Base-by-base conservation (phyloP, 306 rosid genomes). In the Prunus fruticosa region DNA sequence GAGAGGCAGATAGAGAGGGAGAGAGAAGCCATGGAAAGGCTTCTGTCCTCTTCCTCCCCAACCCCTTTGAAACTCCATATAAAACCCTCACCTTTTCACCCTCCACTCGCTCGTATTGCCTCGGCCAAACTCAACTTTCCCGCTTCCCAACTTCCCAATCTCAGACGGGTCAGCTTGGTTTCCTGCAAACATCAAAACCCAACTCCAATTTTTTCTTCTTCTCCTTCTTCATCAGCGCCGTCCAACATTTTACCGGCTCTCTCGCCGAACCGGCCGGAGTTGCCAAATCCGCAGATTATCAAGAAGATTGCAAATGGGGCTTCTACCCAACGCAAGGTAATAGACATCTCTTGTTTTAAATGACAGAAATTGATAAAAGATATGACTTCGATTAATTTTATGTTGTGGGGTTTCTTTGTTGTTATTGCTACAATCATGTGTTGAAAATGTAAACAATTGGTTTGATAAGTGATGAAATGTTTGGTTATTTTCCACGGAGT, bases 1-100 rank as follows among this genome's bases (percentile, higher is more conserved):
- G 73, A 64, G 62, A 74, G 79, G 46, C 84, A 54, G 43, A n/a
- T 22, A 19, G 76, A 58, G 72, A 43, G 58, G 73, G 77, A 77
- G 54, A 69, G 70, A 69, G 85, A 84, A 67, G 87, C 83, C 89
- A 93, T 89, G 98, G 97, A 93, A 77, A 87, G 97, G 92, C 96
- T 93, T 87, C 87, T 93, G 32, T 93, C 84, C 32, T 88, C 89
- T 57, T 78, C 95, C 75, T 84, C 95, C 62, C 75, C 86, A 1
- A 69, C 86, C 64, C 79, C 87, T 71, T 76, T 87, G 65, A 83
- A 81, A 53, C 3, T 79, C 62, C 69, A 61, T 73, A 82, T 80
- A 8, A 83, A 74, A 25, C 66, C 72, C 20, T 75, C 73, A n/a
- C 28, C 85, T 41, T 56, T 79, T 53, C 78, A 79, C 32, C 78